Percentiles rank a stretch among this genome's conserved stretches.
These are phyloP conservation scores for Schwanniomyces sp. DNA, from an alignment of 805 yeast species.

Conservation along the genomic window DNA sequence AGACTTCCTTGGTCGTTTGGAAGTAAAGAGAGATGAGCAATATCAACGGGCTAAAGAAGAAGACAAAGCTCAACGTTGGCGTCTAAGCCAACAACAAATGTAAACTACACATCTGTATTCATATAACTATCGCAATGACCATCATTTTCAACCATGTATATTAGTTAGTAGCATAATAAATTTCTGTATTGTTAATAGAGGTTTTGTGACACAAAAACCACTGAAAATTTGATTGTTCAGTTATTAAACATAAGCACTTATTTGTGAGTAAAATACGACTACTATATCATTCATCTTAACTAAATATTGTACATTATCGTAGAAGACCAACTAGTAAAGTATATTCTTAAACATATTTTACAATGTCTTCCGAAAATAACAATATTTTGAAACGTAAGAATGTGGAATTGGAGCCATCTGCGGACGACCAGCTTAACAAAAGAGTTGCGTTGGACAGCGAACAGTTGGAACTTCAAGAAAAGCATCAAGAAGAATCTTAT, in stretches of 20 bases:
- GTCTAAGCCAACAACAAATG: conserved; percentile 5
- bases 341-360: background rate
- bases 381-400: conserved; percentile 63
- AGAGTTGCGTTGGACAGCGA: conserved; percentile 73
- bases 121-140: background rate
- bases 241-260: background rate
- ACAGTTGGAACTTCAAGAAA: conserved; percentile 44
- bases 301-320: background rate
- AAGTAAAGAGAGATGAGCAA: conserved; percentile 52
- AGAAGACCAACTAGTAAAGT: background rate
- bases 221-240: conserved; percentile 1
- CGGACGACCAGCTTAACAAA: conserved; percentile 55
- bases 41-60: conserved; percentile 43
- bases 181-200: background rate
- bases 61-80: conserved; percentile 22
- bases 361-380: conserved; percentile 11
- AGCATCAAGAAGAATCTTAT: conserved; percentile 39
- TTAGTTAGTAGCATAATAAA: background rate
- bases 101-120: background rate
- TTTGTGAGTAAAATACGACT: background rate
- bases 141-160: background rate
- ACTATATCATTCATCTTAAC: background rate
- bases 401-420: conserved; percentile 49
- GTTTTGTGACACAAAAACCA: background rate
- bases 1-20: conserved; percentile 81